These are phyloP conservation scores for Setaria italica DNA, from an alignment of 202 grass and related monocot species.

Conservation along the genomic window DNA sequence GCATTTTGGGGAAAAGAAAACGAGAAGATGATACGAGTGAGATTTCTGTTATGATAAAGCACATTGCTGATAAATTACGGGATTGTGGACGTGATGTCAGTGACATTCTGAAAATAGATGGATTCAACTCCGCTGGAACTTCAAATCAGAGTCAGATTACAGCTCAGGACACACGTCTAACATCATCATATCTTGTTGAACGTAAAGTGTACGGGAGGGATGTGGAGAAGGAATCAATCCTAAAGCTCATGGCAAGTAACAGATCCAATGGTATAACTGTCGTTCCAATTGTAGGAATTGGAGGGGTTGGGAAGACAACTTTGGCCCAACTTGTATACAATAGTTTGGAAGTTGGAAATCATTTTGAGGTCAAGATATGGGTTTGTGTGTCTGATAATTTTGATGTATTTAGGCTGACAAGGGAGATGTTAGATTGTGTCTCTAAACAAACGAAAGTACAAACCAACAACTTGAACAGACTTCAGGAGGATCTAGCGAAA, in stretches of 20 bases:
- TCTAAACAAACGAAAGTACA: neutral
- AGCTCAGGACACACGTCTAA: neutral
- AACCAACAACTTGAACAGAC: neutral
- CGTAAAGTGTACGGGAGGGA: constrained; percentile 25
- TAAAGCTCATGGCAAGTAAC: neutral
- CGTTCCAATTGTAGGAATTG: constrained; percentile 23
- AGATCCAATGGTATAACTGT: neutral
- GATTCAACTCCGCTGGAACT: neutral
- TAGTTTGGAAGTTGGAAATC: neutral
- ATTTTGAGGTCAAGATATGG: constrained; percentile 46
- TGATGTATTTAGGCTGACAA: constrained; percentile 23
- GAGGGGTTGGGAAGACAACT: constrained; percentile 50
- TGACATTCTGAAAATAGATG: neutral
- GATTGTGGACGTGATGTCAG: neutral
- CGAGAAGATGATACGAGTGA: neutral
- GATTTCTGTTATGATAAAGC: neutral
- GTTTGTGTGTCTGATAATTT: constrained; percentile 43
- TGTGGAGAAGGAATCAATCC: constrained; percentile 29
- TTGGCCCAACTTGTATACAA: constrained; percentile 41
- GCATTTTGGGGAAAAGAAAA: neutral
- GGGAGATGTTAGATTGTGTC: constrained; percentile 24
- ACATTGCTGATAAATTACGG: neutral
- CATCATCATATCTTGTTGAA: neutral
- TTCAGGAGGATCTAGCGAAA: constrained; percentile 21
- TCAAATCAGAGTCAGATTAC: neutral